phyloP scores from a whole-genome alignment of 169 alveolate species.

The Plasmodium berghei region DNA sequence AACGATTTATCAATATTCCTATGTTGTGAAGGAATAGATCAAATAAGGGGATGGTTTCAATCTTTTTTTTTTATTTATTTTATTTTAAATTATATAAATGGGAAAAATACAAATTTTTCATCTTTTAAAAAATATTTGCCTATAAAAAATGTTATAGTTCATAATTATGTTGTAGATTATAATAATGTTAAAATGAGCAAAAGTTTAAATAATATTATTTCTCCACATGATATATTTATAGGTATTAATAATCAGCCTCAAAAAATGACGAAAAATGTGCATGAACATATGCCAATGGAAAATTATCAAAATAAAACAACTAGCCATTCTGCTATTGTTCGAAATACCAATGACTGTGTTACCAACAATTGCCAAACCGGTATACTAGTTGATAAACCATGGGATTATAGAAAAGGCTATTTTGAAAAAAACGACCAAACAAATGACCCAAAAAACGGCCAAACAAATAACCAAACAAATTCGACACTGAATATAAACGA shows the following conservation, averaged over 20 bases:
- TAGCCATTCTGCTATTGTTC: neutral
- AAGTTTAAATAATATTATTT: constrained; percentile 94
- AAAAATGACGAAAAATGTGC: neutral
- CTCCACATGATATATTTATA: constrained; percentile 90
- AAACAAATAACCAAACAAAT: neutral
- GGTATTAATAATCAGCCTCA: constrained; percentile 74
- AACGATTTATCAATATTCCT: constrained; percentile 16
- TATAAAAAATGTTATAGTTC: constrained; percentile 92
- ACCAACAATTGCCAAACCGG: too few species aligned
- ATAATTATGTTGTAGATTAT: constrained; percentile 94
- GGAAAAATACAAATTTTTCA: neutral
- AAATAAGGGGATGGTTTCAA: constrained; percentile 92
- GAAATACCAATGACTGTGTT: too few species aligned
- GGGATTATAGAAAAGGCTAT: too few species aligned
- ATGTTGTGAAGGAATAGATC: constrained; percentile 89
- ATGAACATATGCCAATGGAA: neutral
- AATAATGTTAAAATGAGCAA: constrained; percentile 96
- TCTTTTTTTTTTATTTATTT: constrained; percentile 80
- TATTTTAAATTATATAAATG: constrained; percentile 27
- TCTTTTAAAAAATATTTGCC: constrained; percentile 82
- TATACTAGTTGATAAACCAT: too few species aligned
- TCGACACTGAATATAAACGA: neutral
- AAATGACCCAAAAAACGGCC: neutral
- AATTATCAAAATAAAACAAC: neutral
- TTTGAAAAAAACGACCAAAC: neutral